Base-by-base conservation (phyloP, 306 rosid genomes). In the Lathyrus aphaca region DNA sequence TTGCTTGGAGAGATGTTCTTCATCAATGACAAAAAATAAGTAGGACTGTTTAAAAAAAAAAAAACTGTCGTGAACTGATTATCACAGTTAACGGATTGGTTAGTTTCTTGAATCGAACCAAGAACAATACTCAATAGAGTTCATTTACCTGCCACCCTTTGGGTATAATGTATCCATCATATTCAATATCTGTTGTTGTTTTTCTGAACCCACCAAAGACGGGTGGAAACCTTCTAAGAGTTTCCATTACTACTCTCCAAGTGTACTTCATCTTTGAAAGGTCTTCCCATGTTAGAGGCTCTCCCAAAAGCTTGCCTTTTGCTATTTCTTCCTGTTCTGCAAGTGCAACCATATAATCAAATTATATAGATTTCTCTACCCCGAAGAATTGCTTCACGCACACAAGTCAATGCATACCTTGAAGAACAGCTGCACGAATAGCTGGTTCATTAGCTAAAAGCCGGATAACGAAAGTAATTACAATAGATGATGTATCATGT, bases 61-160 rank as follows among this genome's bases (percentile, higher is more conserved):
- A 0, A 3, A 23, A 32, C 9, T 32, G 38, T 32, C 38, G 9
- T 32, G 38, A 32, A 32, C 38, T 35, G 39, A 35, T 35, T 7
- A 7, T 1, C 39, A 35, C 39, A 35, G 3, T 7, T 35, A 35
- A 6, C 10, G 8, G 10, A 2, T 35, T 35, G 38, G 38, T 32
- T 32, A 6, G 39, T 7, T 35, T 35, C 39, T 3, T 35, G 39
- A 35, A 35, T 35, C 39, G 39, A 35, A 35, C 2, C 1, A 7
- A 35, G 39, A 35, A 35, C 9, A 35, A 35, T 35, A 35, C 39
- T 7, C 37, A 53, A 5, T 38, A 64, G 14, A 53, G 45, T 69
- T 77, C 57, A 78, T 82, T 76, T 73, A 92, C 98, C 69, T 87
- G 96, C 98, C 96, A 92, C 64, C 96, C 98, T 80, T 89, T 83